Evolutionary conservation across 495 filamentous ascomycete genomes (phyloP), one percentile per base, ranked within the genome.

Genomic region (Aeminium ludgeri): DNA sequence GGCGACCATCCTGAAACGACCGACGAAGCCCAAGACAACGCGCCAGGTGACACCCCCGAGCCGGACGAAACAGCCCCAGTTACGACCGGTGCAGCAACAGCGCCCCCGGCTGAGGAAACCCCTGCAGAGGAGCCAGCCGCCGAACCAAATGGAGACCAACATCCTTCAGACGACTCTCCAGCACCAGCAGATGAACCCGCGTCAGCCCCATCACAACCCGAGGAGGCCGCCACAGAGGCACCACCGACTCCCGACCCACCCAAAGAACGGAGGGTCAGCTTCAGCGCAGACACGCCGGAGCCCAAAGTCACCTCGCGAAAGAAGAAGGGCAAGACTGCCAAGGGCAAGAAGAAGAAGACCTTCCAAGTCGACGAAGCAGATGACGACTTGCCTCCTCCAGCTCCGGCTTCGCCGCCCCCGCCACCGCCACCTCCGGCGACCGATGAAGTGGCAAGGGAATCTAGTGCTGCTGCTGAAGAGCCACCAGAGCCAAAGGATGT

Each of bases 271-370:
- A 31, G 25, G 27, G 48, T 50, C 2, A 27, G 20, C 37, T 50
- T 50, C 32, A 38, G 43, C 12, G 43, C 48, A 15, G 48, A 43
- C 15, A 50, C 48, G n/a, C 43, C 43, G 1, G 48, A 50, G 13
- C 42, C 47, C 2, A 50, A 40, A 23, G 41, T 43, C 3, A 38
- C 48, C 2, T 1, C 34, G 11, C 37, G 48, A 7, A 50, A 50
- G 43, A 50, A 50, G 39, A 19, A 18, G 7, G 16, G 37, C 6
- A 50, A 38, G 25, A 30, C 34, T 10, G 30, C 27, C 7, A 50
- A 43, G 18, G 20, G 33, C 12, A 44, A 45, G 38, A 45, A 44
- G 13, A 49, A 45, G 37, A 45, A 45, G 32, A 36, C 32, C 13
- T 13, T 37, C 6, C 44, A 30, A 12, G 31, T 42, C 31, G 44